These are phyloP conservation scores for Solanum chacoense DNA, from an alignment of 305 asterid species.

Conservation along the genomic window DNA sequence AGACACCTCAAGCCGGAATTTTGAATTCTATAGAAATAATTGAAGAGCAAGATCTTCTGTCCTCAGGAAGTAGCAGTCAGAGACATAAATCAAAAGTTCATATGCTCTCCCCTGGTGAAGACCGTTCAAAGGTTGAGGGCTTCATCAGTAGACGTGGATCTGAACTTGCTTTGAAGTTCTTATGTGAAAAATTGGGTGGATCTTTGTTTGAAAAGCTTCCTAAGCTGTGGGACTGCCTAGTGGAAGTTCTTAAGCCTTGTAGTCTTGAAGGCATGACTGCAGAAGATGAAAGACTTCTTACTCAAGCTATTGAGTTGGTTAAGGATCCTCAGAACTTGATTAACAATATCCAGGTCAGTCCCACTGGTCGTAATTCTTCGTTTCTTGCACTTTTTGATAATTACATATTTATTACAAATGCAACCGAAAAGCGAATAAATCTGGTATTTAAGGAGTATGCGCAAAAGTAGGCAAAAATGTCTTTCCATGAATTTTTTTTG, in stretches of 20 bases:
- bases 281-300: conserved; percentile 59
- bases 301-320: conserved; percentile 47
- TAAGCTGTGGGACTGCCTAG: conserved; percentile 92
- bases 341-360: conserved; percentile 85
- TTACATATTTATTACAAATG: background rate
- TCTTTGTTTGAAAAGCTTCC: conserved; percentile 83
- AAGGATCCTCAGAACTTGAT: conserved; percentile 79
- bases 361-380: background rate
- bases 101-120: conserved; percentile 74
- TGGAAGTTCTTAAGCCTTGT: conserved; percentile 85
- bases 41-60: conserved; percentile 85
- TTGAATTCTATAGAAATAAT: conserved; percentile 72
- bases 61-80: conserved; percentile 48
- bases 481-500: background rate
- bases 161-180: conserved; percentile 82
- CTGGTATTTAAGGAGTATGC: background rate
- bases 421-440: background rate
- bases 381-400: background rate
- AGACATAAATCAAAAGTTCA: conserved; percentile 62
- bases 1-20: conserved; percentile 90
- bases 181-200: conserved; percentile 76
- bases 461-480: background rate
- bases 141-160: conserved; percentile 92
- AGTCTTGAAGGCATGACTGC: conserved; percentile 41
- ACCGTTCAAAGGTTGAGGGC: conserved; percentile 82